Evolutionary conservation across 768 basidiomycete species (phyloP).

Genomic region (Hypsizygus marmoreus): DNA sequence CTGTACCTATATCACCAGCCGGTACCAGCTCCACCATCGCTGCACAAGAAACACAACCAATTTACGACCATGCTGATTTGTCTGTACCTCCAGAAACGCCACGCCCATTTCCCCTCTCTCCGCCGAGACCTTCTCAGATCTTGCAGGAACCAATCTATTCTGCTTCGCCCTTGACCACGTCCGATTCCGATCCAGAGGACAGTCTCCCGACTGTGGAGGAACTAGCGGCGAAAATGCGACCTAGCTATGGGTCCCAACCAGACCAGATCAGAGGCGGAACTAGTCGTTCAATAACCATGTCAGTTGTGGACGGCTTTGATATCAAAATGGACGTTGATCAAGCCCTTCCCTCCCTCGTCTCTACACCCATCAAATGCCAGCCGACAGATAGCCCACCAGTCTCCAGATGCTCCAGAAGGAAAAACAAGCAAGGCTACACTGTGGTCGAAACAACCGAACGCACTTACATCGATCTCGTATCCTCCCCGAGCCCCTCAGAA

Average conservation of each 20-base stretch:
- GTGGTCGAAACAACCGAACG: neutral
- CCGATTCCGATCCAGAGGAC: constrained; percentile 8
- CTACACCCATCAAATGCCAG: too few species aligned
- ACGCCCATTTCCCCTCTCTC: constrained; percentile 13
- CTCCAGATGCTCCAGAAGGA: neutral
- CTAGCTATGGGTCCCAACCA: constrained; percentile 1
- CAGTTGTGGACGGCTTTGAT: neutral
- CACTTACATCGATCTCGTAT: constrained; percentile 1
- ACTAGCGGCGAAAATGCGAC: constrained; percentile 5
- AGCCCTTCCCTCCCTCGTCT: too few species aligned
- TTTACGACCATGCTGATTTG: neutral
- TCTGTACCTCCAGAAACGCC: neutral
- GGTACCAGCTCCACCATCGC: too few species aligned
- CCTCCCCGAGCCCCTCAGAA: neutral
- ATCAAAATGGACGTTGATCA: neutral
- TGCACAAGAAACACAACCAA: neutral
- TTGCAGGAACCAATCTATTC: neutral
- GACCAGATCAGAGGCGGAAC: neutral
- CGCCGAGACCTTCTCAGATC: constrained; percentile 6
- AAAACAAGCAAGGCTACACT: neutral
- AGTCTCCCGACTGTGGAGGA: constrained; percentile 4
- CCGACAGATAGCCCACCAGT: too few species aligned
- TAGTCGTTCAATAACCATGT: neutral
- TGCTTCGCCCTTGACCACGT: constrained; percentile 1
- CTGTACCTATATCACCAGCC: too few species aligned